Evolutionary conservation across 164 flowering plant genomes (phyloP), one percentile per base, ranked within the genome.

Genomic region (Echeveria elegans): DNA sequence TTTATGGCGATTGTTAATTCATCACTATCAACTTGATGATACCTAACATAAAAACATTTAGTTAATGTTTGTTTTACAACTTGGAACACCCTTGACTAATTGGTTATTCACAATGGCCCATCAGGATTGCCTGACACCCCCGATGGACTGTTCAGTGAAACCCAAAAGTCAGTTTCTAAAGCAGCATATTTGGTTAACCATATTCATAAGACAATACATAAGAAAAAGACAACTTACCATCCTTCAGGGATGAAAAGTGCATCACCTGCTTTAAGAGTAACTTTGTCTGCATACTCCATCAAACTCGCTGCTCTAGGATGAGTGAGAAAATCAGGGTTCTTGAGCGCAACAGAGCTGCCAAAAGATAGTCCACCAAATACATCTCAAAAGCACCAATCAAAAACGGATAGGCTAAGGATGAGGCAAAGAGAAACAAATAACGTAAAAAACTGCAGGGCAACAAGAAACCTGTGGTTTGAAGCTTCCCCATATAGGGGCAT

Each of bases 211-310:
- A 32, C 15, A 7, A 4, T 26, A 32, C 9, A 9, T 18, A 16
- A 63, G 8, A 63, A 40, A 63, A 26, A 32, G 12, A 69, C 64
- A 72, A 15, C 77, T 79, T 84, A 95, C 99, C 99, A 95, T 73
- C 99, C 99, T 84, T 95, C 97, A 65, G 99, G 97, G 71, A 94
- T 88, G 79, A 89, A 89, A 70, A 95, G 88, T 68, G 92, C 97
- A 78, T 95, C 97, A 24, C 99, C 97, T 32, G 88, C 92, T 67
- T 79, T 77, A 69, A 95, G 96, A 71, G 77, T 72, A 72, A 89
- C 88, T 76, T 81, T 86, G 76, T 87, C 94, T 21, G 94, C 88
- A 72, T 66, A 75, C 36, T 80, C 76, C 74, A 61, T 69, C 36
- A 79, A 79, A 61, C n/a, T 68, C 71, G 81, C 71, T 56, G 97